Base-by-base conservation (phyloP, 192 early-diverging fungal genomes). In the Chytriomyces hyalinus region DNA sequence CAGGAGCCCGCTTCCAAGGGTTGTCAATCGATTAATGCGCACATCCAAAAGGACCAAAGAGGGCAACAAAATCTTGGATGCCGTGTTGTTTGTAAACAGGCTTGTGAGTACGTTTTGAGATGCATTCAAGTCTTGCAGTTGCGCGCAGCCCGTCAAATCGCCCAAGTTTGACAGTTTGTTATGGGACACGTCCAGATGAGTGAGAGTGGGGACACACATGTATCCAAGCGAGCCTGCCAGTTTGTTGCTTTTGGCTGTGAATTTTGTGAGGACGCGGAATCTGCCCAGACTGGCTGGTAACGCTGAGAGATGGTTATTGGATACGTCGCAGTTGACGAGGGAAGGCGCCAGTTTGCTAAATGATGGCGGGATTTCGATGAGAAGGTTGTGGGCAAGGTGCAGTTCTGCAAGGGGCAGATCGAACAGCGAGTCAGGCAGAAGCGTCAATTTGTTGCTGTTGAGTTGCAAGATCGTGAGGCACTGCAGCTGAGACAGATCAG, bases 401-500 rank as follows among this genome's bases (percentile, higher is more conserved):
- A 86, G 75, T 15, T 80, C 79, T 11, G 68, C 57, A 4, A 86
- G 69, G 1, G 71, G 78, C 6, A 81, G 60, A 13, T 57, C 26
- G 59, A 57, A 69, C 3, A 87, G 11, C 20, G 61, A 73, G 13
- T 49, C 69, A 17, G 82, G 83, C 15, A 84, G 43, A 2, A 17
- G 26, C 36, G 57, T 20, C 6, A 87, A 24, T 11, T 7, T 36
- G 70, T 87, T 87, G 61, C 49, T 44, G 5, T 80, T 61, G 15
- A 87, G 53, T 49, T 87, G 79, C 20, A 87, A 76, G 26, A 84
- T 67, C 5, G 71, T 50, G 7, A 87, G 75, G 13, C 50, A 13
- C 10, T 9, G 46, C 26, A 83, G 76, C 5, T 65, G 8, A 5
- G 77, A 64, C 22, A 75, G 65, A 46, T 72, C 73, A 6, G 86